Conservation (phyloP, 306 rosid species). For the Dalbergia cultrata region DNA sequence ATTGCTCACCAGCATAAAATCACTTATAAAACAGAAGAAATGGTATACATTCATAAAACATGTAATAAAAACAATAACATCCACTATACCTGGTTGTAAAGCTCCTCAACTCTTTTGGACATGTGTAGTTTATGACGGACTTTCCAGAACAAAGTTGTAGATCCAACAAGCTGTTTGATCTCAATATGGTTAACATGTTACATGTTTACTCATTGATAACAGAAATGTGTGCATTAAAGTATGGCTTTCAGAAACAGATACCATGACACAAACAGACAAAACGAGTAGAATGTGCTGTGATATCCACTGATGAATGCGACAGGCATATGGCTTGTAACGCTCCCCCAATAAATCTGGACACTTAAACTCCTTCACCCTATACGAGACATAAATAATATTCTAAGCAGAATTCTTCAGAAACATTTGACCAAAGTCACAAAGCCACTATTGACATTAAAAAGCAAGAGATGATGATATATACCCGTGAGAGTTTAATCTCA, state of each 20-base stretch:
- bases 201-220: slow-evolving; percentile 50
- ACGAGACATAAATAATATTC: slow-evolving; percentile 27
- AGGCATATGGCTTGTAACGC: slow-evolving; percentile 71
- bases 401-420: not conserved
- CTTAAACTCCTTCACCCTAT: slow-evolving; percentile 82
- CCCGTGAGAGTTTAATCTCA: slow-evolving; percentile 69
- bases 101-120: slow-evolving; percentile 75
- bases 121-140: slow-evolving; percentile 48
- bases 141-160: slow-evolving; percentile 59
- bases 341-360: slow-evolving; percentile 76
- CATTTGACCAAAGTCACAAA: slow-evolving; percentile 29
- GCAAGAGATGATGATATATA: slow-evolving; percentile 50
- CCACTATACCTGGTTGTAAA: slow-evolving; percentile 74
- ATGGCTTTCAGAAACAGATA: slow-evolving; percentile 57
- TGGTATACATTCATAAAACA: slow-evolving; percentile 2
- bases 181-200: slow-evolving; percentile 56
- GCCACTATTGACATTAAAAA: slow-evolving; percentile 19
- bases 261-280: slow-evolving; percentile 70
- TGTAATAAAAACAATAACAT: not conserved
- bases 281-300: slow-evolving; percentile 58
- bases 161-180: slow-evolving; percentile 77
- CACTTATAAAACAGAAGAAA: not conserved
- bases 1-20: not conserved
- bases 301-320: slow-evolving; percentile 73
- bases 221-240: slow-evolving; percentile 46